phyloP scores from a whole-genome alignment of 1,139 yeast species.

The Casaregolazyma lundiana region DNA sequence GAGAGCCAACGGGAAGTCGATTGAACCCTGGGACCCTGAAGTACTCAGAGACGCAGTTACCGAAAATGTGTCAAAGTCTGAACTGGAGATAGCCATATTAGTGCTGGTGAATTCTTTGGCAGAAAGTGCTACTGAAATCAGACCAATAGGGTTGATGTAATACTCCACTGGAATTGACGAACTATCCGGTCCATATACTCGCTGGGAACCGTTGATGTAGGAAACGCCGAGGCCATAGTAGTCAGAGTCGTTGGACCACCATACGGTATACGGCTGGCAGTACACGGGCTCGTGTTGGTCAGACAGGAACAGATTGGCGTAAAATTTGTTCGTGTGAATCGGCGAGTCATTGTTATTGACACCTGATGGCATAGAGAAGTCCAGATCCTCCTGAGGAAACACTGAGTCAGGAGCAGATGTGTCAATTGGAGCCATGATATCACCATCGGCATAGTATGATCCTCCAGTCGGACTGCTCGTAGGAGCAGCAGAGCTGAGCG shows the following conservation, averaged over 20 bases:
- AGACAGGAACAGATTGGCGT: constrained; percentile 55
- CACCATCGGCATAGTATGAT: constrained; percentile 28
- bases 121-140: constrained; percentile 52
- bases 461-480: constrained; percentile 15
- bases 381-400: constrained; percentile 46
- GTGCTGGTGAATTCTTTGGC: constrained; percentile 45
- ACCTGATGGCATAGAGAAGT: constrained; percentile 46
- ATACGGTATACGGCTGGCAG: constrained; percentile 61
- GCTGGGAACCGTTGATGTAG: constrained; percentile 46
- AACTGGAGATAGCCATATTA: constrained; percentile 40
- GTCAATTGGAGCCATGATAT: constrained; percentile 48
- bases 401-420: constrained; percentile 46
- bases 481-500: constrained; percentile 17
- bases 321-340: constrained; percentile 66
- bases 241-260: constrained; percentile 40
- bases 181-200: constrained; percentile 39
- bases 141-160: constrained; percentile 52
- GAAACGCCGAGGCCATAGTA: constrained; percentile 57
- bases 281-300: constrained; percentile 40
- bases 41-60: constrained; percentile 47
- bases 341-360: constrained; percentile 40
- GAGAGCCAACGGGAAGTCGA: constrained; percentile 46
- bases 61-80: constrained; percentile 54
- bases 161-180: constrained; percentile 38
- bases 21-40: constrained; percentile 25